Base-by-base conservation (phyloP, 2,329 filamentous ascomycete genomes). In the Coniochaeta pulveracea region DNA sequence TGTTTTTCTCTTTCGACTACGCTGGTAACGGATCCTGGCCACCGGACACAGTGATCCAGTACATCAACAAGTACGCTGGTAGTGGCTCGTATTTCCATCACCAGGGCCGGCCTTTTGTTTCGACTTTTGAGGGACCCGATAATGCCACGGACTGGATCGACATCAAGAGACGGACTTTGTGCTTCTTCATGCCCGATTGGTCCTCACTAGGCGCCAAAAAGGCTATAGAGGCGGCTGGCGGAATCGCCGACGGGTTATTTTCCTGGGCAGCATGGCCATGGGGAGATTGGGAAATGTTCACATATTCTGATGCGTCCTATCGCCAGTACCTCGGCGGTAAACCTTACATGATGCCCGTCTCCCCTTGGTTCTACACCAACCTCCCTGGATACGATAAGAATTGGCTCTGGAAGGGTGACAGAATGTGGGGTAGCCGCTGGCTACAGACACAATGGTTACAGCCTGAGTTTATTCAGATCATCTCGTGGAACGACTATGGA, bases 1-100 rank as follows among this genome's bases (percentile, higher is more conserved):
- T 40, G 4, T 40, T 40, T 19, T 22, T 40, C 10, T 38, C 36
- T 2, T 40, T 38, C 17, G 39, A 40, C 27, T 40, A 38, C 10
- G 23, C 18, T 12, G 36, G 34, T 8, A 6, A 14, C 8, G 10
- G 17, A 3, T n/a, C 17, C 3, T 40, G 39, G 39, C 30, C 11
- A 6, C 30, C 28, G 10, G 34, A 28, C 10, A 12, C 7, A n/a
- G 27, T 40, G 17, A 23, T 25, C n/a, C 16, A 26, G 10, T 21
- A 36, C 8, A 34, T 34, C 15, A 30, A 27, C 10, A 17, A 18
- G 4, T 40, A 38, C 21, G 34, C 29, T 15, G 24, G 27, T 15
- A 33, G 35, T n/a, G 22, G 22, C 8, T 34, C 37, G 4, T 32
- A 40, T 19, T 40, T 26, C 17, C 27, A 33, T 22, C 22, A 38